Percentiles rank a stretch among this genome's conserved stretches.
phyloP scores from a whole-genome alignment of 106 monocot species.

The Dioscorea zingiberensis region DNA sequence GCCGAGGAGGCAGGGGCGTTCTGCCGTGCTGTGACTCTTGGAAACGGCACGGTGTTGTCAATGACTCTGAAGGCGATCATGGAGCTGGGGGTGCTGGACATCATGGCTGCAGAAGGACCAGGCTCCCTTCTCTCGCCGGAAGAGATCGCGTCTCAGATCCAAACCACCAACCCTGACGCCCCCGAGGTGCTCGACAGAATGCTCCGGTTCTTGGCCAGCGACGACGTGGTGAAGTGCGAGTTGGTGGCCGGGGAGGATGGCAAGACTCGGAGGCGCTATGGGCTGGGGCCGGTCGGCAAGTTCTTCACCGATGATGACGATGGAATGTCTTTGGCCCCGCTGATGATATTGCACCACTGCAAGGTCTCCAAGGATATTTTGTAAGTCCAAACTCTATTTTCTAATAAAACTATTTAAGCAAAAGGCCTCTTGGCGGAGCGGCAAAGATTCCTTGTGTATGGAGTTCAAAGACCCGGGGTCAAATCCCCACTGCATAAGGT shows the following conservation, averaged over 20 bases:
- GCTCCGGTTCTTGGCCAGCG: conserved; percentile 7
- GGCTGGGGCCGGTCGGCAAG: background rate
- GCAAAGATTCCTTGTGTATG: too few relatives aligned
- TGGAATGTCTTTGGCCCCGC: conserved; percentile 5
- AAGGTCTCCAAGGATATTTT: conserved; percentile 9
- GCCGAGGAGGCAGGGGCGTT: background rate
- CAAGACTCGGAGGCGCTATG: background rate
- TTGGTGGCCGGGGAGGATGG: conserved; percentile 6
- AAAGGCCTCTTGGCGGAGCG: too few relatives aligned
- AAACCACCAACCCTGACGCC: conserved; percentile 3
- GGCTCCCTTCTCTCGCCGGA: background rate
- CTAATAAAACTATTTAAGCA: too few relatives aligned
- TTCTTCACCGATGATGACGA: conserved; percentile 1
- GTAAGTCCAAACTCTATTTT: background rate
- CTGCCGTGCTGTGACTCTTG: background rate
- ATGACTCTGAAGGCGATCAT: conserved; percentile 8
- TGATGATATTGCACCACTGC: conserved; percentile 5
- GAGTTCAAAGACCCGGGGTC: too few relatives aligned
- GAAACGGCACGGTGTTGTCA: background rate
- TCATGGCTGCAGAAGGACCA: conserved; percentile 1
- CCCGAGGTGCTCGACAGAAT: conserved; percentile 9
- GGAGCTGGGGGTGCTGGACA: conserved; percentile 9
- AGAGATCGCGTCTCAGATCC: conserved; percentile 5
- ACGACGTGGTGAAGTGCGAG: conserved; percentile 9
- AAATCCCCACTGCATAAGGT: too few relatives aligned